Base-by-base conservation (phyloP, 2,329 filamentous ascomycete species). In the Didymella segeticola region DNA sequence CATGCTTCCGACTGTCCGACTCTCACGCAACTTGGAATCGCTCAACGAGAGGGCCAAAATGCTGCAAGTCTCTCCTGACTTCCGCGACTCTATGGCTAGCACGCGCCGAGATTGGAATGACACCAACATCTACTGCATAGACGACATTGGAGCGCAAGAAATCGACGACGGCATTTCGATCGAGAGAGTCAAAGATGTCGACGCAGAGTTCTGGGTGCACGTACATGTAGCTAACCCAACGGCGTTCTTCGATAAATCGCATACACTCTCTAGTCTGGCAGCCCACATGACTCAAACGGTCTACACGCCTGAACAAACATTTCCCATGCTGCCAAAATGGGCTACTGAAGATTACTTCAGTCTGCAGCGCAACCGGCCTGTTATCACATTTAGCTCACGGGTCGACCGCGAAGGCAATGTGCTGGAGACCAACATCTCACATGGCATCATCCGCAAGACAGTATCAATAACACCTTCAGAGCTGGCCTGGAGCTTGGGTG, bases 161-260 rank as follows among this genome's bases (percentile, higher is more conserved):
- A 89, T 95, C 53, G 90, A 96, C 62, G 90, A 96, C 68, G 90
- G 87, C 1, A 75, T 96, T 8, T 93, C 90, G 1, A 67, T 95
- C 7, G 87, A 91, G 67, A 71, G 74, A 38, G 82, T 87, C 1
- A 74, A 78, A 4, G 77, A 72, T 15, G 73, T 73, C 57, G 79
- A 17, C 69, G 79, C 43, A 20, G 67, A 89, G 60, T 85, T 84
- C 65, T 95, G 90, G 90, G 78, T 93, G 25, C 89, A 92, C 66
- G 75, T 91, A 26, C 90, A 95, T 70, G 83, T 89, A 34, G 90
- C 91, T 12, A 91, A 95, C 66, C 90, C 90, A 8, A 88, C 88
- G 2, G 89, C 90, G 5, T 83, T 84, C 53, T 85, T 95, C 58
- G 64, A 77, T 17, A 83, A 84, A 15, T 78, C 84, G 19, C 84